Conservation (phyloP, 495 filamentous ascomycete genomes). For the Xylaria nigripes region DNA sequence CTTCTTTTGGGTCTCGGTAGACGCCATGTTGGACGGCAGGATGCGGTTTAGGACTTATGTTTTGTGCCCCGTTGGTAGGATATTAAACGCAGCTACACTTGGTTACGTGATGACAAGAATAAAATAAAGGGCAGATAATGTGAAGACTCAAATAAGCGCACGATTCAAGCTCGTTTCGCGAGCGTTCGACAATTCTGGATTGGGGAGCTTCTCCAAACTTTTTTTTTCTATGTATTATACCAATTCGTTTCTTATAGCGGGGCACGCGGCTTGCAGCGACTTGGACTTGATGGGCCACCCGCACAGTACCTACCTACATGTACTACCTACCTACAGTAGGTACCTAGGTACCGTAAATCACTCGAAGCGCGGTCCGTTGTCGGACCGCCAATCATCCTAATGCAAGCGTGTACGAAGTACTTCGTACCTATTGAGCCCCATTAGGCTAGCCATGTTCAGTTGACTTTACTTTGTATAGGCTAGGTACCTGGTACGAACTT, state of each 20-base stretch:
- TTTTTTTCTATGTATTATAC: constrained; percentile 29
- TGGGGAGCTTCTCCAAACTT: constrained; percentile 7
- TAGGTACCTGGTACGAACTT: neutral
- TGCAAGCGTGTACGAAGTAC: no score
- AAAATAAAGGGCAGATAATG: neutral
- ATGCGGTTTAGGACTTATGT: neutral
- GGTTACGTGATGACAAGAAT: neutral
- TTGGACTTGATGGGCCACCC: no score
- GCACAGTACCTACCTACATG: no score
- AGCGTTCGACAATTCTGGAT: neutral
- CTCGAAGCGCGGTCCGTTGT: constrained; percentile 13
- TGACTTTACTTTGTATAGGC: neutral
- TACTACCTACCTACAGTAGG: no score
- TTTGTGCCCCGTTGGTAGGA: neutral
- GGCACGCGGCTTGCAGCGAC: neutral
- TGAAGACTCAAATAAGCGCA: neutral
- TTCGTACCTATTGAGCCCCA: no score
- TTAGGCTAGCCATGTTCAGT: neutral
- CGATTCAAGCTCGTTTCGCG: neutral
- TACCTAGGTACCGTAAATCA: neutral
- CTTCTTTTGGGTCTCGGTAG: constrained; percentile 25
- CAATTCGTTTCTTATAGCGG: neutral
- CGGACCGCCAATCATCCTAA: constrained; percentile 19
- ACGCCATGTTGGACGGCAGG: constrained; percentile 17
- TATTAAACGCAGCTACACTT: neutral